Evolutionary conservation across 257 asterid species (phyloP), one percentile per base, ranked within the genome.

Genomic region (Solanum chilense): DNA sequence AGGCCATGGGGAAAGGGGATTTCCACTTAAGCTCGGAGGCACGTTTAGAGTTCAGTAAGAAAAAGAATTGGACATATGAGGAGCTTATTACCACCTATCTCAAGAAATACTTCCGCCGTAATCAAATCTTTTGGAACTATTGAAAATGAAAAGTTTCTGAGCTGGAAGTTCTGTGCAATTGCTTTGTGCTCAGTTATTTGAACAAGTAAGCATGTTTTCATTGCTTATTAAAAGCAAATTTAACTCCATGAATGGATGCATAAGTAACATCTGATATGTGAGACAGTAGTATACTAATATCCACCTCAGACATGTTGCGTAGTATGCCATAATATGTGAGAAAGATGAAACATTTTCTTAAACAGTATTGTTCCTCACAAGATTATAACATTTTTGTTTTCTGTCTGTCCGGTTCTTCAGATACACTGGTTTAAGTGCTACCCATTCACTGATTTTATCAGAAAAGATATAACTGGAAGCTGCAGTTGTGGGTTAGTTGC

Each of bases 71-170:
- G 96, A 94, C 94, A 11, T 97, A 97, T 89, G 91, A 89, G 89
- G 91, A 81, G 91, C 94, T 95, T 4, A 93, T 95, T 75, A 87
- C 90, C 16, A 85, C 87, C 85, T 92, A 97, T 90, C 94, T 90
- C 23, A 95, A 92, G 94, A 97, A 94, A 87, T 93, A 89, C 85
- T 88, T 88, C 27, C 88, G 98, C 86, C 91, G 94, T 81, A 91
- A 92, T 90, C 98, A 93, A 83, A 91, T 95, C 70, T 97, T 97
- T 91, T 97, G 99, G 98, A 95, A 97, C 90, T 94, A 94, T 92
- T 97, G 91, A 95, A 76, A 81, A 86, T 49, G 86, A 83, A 81
- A 31, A 81, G 45, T 12, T 44, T 21, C 33, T 20, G 25, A 45
- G n/a, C 86, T 76, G 56, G 85, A 68, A 80, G 66, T 80, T 80